Evolutionary conservation across 257 asterid genomes (phyloP), one percentile per base, ranked within the genome.

Genomic region (Solanum medicagineum): DNA sequence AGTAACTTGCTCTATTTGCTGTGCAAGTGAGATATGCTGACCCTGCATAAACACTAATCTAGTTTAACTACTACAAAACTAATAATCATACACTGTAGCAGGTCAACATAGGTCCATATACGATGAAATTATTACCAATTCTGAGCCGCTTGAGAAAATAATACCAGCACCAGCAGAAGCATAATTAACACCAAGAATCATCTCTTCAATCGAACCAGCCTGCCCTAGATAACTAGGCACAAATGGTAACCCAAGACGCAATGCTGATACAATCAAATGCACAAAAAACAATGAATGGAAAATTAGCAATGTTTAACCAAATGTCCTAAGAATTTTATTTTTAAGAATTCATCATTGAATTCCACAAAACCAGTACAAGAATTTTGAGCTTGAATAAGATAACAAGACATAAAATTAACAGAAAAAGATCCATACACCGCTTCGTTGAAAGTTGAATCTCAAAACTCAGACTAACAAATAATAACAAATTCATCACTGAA

Each of bases 131-230:
- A 3, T 91, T 65, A 96, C 99, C 98, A 95, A 89, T 89, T 94
- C 98, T 66, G 99, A 90, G 80, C 99, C 99, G 84, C 99, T 95
- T 15, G 99, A 93, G 89, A 92, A 93, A 82, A 97, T 94, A 86
- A 95, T 93, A 65, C 98, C 98, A 42, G 98, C 95, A 69, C 97
- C 98, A 80, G 98, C 99, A 86, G 98, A 97, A 81, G 99, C 99
- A 84, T 95, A 95, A 84, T 95, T 94, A 36, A 93, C 98, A 53
- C 98, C 98, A 65, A 24, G 94, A 85, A 75, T 81, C 98, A 95
- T 94, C 79, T 91, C 94, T 6, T 93, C 88, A 13, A 90, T 84
- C 1, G 98, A 91, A 66, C 93, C 93, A 16, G 87, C 87, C 88
- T 88, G 97, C 74, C 96, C 94, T 8, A 97, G 92, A 85, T 95